phyloP scores from a whole-genome alignment of 1,284 basidiomycete genomes.

The Microbotryum scabiosae region DNA sequence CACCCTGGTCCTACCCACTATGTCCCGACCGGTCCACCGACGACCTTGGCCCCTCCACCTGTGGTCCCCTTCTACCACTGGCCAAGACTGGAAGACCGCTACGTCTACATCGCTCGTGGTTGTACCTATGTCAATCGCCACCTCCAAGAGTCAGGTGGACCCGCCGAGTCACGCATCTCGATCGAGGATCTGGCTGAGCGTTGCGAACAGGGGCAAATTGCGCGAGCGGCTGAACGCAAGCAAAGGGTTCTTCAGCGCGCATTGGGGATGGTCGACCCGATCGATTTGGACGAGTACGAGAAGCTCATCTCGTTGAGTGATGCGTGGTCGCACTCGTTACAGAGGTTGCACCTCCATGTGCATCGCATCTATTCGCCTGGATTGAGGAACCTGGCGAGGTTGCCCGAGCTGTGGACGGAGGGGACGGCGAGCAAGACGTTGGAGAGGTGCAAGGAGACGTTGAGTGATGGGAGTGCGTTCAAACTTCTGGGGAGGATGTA shows the following conservation, averaged over 20 bases:
- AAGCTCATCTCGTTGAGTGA: constrained; percentile 17
- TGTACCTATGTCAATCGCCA: constrained; percentile 13
- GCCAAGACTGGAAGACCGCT: constrained; percentile 22
- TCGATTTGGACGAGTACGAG: constrained; percentile 11
- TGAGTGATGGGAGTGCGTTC: constrained; percentile 29
- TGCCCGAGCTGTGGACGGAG: constrained; percentile 23
- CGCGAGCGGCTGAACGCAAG: background rate
- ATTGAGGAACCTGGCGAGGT: constrained; percentile 13
- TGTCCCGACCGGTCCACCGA: no score
- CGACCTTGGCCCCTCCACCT: no score
- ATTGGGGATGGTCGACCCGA: background rate
- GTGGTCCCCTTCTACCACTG: constrained; percentile 20
- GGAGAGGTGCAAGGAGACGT: constrained; percentile 4
- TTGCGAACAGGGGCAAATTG: background rate
- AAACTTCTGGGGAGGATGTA: constrained; percentile 10
- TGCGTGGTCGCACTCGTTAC: constrained; percentile 16
- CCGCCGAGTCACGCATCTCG: background rate
- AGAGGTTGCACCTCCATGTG: constrained; percentile 25
- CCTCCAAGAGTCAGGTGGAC: constrained; percentile 19
- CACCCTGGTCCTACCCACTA: no score
- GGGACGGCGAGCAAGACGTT: constrained; percentile 21
- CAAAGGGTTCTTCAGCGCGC: background rate
- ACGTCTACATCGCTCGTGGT: constrained; percentile 24
- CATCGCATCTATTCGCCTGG: constrained; percentile 28
- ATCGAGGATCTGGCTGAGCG: constrained; percentile 14